Conservation (phyloP, 2,329 filamentous ascomycete species). For the Akanthomyces uredinophilus region DNA sequence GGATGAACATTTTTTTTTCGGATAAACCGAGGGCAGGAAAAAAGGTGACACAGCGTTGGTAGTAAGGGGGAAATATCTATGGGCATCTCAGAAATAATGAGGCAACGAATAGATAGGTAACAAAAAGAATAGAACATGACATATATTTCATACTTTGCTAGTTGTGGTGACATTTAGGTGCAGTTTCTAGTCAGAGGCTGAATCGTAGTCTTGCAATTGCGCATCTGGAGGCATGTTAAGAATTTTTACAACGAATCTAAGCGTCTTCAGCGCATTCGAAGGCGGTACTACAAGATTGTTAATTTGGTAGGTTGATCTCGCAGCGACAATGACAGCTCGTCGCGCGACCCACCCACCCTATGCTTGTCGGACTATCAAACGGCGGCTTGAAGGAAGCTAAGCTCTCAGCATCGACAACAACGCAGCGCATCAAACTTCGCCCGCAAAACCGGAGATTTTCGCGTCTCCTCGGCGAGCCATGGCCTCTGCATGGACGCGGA, state of each 20-base stretch:
- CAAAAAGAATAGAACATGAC: conserved; percentile 9
- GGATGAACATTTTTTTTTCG: conserved; percentile 6
- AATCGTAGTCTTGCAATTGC: too few species aligned
- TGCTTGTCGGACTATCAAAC: not conserved
- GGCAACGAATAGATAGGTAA: conserved; percentile 9
- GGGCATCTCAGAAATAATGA: conserved; percentile 7
- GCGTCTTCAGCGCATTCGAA: not conserved
- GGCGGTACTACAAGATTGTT: not conserved
- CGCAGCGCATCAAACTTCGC: not conserved
- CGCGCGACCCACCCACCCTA: not conserved
- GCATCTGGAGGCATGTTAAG: too few species aligned
- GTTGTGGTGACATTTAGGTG: not conserved
- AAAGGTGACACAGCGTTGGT: not conserved
- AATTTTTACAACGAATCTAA: too few species aligned
- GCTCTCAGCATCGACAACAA: not conserved
- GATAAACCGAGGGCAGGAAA: conserved; percentile 7
- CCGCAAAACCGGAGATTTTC: not conserved
- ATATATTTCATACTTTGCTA: not conserved
- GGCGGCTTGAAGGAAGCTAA: not conserved
- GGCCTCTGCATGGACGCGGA: conserved; percentile 35
- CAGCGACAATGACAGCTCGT: not conserved
- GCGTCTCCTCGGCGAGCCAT: conserved; percentile 21
- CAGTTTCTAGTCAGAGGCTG: not conserved
- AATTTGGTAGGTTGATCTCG: not conserved
- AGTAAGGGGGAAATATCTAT: conserved; percentile 5